Base-by-base conservation (phyloP, 352 stramenopile species). In the Globisporangium camurandrum region DNA sequence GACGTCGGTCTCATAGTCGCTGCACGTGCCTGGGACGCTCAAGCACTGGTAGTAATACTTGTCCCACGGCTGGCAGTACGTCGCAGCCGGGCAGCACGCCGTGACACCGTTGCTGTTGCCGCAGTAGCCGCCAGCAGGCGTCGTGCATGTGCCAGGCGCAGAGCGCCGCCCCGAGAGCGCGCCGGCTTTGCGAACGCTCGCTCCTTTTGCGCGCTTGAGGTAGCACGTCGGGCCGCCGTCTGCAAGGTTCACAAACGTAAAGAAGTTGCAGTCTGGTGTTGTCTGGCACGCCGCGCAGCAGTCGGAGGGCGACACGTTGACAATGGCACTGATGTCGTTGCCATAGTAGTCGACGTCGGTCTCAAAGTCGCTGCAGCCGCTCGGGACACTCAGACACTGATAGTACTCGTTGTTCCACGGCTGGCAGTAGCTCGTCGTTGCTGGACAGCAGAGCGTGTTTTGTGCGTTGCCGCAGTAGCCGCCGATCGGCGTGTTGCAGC, bases 21-120 rank as follows among this genome's bases (percentile, higher is more conserved):
- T 46, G 36, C 68, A 78, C n/a, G 56, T 58, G 4, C 59, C 57
- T 16, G 69, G 64, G 1, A 57, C 27, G 1, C 46, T 45, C 22
- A 75, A 61, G 36, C 71, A 84, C 58, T 83, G 71, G 59, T 82
- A 84, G 52, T 75, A 84, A 24, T 67, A 44, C 0, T 49, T 50
- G 48, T 80, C 63, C 66, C 71, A 77, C 19, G 69, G 69, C 56
- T 74, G 60, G 37, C 69, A 80, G 54, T 75, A 78, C 17, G 45
- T 51, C 34, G 47, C 39, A 7, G 49, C 60, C 19, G 57, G 47
- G 37, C 66, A 78, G 57, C 71, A 79, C 5, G 57, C 58, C 16
- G 51, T 62, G 33, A 52, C 16, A 2, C 57, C 60, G 14, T 67
- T 28, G 1, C 28, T 12, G 45, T 28, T 51, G 30, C 45, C 45